A percentile compares a stretch with the other conserved stretches of the same genome.
Conservation (phyloP, 306 rosid species). For the apple (Malus domestica) region ASM211411v1 NC_041790.1:27069501-27070000, state of each 20-base stretch:
- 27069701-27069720: conserved; percentile 57
- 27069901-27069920: conserved; percentile 82
- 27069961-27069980: conserved; percentile 20
- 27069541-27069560: neutral
- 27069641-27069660: neutral
- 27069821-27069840: conserved; percentile 3
- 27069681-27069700: conserved; percentile 25
- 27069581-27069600: neutral
- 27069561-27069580: neutral
- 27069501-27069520: neutral
- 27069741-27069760: conserved; percentile 91
- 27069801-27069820: neutral
- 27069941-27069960: conserved; percentile 23
- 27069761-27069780: neutral
- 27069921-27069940: conserved; percentile 81
- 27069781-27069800: neutral
- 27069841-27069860: conserved; percentile 73
- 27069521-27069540: neutral
- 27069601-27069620: neutral
- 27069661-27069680: neutral
- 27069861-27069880: conserved; percentile 74
- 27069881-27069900: conserved; percentile 83
- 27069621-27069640: neutral
- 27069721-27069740: conserved; percentile 81
- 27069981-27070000: conserved; percentile 1